Evolutionary conservation across 2,329 filamentous ascomycete species (phyloP).

Genomic region (Colletotrichum sp.): DNA sequence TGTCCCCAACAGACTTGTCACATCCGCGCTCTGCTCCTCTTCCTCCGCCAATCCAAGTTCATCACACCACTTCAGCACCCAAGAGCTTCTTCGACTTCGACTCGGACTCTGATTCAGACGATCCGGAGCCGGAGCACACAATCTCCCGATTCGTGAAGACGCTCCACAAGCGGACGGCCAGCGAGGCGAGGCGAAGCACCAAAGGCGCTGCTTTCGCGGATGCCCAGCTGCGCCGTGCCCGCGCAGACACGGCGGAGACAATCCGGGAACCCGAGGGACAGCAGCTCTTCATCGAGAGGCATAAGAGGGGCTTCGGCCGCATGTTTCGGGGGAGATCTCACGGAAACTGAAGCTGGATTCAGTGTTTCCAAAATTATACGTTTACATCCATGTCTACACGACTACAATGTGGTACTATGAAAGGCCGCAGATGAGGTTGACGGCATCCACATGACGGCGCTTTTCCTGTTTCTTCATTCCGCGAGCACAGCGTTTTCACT

Average conservation of each 20-base stretch:
- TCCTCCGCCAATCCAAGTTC: background rate
- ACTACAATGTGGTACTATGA: background rate
- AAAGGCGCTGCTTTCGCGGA: conserved; percentile 13
- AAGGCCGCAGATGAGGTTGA: background rate
- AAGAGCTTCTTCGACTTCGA: conserved; percentile 24
- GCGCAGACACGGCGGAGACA: conserved; percentile 15
- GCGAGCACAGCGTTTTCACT: background rate
- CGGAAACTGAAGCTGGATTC: background rate
- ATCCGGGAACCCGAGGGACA: conserved; percentile 5
- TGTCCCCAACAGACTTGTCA: conserved; percentile 8
- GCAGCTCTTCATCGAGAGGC: background rate
- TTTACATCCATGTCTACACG: background rate
- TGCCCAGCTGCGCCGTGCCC: conserved; percentile 14
- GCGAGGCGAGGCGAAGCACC: conserved; percentile 8
- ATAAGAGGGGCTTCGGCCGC: conserved; percentile 21
- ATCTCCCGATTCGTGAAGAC: conserved; percentile 18
- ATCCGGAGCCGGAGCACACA: conserved; percentile 8
- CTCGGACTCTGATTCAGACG: conserved; percentile 21
- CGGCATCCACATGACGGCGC: background rate
- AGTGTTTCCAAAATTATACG: background rate
- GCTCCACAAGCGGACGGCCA: conserved; percentile 19
- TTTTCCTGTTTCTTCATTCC: background rate
- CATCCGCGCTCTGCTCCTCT: conserved; percentile 20
- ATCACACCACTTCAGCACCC: background rate
- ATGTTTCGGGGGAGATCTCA: conserved; percentile 17